Base-by-base conservation (phyloP, 2,329 filamentous ascomycete genomes). In the Fusarium sp. region DNA sequence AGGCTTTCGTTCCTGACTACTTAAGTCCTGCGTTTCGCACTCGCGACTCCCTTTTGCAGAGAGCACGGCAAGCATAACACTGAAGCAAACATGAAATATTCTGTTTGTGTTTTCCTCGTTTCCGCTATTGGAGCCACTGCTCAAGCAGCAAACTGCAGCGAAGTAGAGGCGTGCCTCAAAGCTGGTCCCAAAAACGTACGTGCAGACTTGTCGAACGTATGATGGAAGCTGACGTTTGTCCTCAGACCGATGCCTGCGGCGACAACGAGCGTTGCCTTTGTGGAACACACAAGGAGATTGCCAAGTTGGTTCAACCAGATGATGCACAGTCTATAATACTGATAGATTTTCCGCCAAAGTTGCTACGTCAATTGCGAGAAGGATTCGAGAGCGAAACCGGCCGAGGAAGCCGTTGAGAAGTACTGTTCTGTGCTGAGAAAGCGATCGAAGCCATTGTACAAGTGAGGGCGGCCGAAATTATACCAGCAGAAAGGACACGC, bases 211-310 rank as follows among this genome's bases (percentile, higher is more conserved):
- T 27, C 27, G 27, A 27, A 27, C 5, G 6, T 7, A 27, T 27
- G 27, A 27, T 27, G 27, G 27, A 27, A 10, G 50, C 22, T 62
- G n/a, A 62, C 22, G 3, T 4, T 7, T 22, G 1, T 36, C 3
- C 13, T 2, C 22, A 70, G 68, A 46, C 61, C 20, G 49, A 44
- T 20, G 61, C 44, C 4, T 70, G 68, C 17, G 25, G 29, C 1
- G 39, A 44, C n/a, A 66, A 53, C 3, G 29, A 66, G 8, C 55
- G 68, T 18, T 70, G 66, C 10, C 50, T 62, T 15, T 70, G 68
- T 10, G 66, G 68, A 20, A 70, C 68, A 9, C 56, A 66, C 5
- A 70, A 70, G 18, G 68, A 70, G 41, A 66, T 70, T 13, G 33
- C 50, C 3, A 47, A 42, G 68, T 57, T 33, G 41, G 56, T n/a